phyloP scores from a whole-genome alignment of 371 early-diverging fungal genomes.

The Rhizopus delemar region DNA sequence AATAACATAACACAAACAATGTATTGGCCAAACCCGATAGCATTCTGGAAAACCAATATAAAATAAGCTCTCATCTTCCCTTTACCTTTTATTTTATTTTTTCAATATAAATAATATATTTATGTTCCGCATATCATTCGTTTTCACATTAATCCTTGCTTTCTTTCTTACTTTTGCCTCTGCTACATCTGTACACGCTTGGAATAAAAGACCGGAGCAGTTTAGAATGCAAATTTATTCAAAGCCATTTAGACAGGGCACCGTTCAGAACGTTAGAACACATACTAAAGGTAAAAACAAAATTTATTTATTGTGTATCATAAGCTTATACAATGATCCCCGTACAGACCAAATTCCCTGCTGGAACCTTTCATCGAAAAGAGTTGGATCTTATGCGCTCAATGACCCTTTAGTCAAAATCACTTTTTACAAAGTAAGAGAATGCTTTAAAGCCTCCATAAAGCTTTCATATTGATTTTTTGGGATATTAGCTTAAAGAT shows the following conservation, averaged over 20 bases:
- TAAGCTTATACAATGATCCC: background rate
- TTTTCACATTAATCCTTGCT: background rate
- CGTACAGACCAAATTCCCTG: constrained; percentile 9
- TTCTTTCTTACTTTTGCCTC: background rate
- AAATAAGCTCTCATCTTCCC: no score
- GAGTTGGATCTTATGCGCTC: constrained; percentile 29
- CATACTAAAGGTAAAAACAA: constrained; percentile 16
- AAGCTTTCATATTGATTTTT: background rate
- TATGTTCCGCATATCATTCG: no score
- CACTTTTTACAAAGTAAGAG: constrained; percentile 25
- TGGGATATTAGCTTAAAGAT: constrained; percentile 19
- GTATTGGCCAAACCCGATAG: no score
- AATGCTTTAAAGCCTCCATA: no score
- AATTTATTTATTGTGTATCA: no score
- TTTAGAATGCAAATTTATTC: constrained; percentile 32
- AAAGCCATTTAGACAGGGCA: constrained; percentile 23
- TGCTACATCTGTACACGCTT: background rate
- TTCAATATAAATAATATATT: no score
- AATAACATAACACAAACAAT: no score
- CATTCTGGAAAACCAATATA: no score
- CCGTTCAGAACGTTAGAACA: constrained; percentile 19
- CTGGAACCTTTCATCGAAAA: constrained; percentile 28
- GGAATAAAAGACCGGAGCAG: constrained; percentile 28
- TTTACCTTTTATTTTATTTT: no score
- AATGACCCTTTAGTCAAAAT: constrained; percentile 34